A percentile compares a stretch with the other conserved stretches of the same genome.
Evolutionary conservation across 2,329 filamentous ascomycete species (phyloP).

Genomic region (Fusarium secorum): DNA sequence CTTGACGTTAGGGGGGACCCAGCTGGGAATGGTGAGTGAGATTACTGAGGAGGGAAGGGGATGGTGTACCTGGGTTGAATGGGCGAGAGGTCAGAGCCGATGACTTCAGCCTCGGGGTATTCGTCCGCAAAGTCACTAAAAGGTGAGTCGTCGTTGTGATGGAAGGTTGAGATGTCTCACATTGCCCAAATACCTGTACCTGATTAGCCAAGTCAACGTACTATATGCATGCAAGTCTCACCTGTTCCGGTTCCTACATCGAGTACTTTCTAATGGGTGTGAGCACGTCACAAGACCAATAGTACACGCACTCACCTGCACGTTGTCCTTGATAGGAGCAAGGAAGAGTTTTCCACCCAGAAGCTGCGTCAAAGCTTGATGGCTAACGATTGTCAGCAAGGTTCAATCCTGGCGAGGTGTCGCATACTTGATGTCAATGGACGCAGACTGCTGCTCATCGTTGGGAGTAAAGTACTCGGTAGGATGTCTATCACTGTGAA

Average conservation of each 20-base stretch:
- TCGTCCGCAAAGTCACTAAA: constrained; percentile 33
- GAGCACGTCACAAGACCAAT: neutral
- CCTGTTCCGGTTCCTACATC: constrained; percentile 38
- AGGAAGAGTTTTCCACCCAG: constrained; percentile 30
- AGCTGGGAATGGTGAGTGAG: neutral
- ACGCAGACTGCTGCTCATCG: constrained; percentile 37
- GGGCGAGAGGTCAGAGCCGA: constrained; percentile 33
- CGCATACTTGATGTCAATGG: constrained; percentile 37
- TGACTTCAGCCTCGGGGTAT: constrained; percentile 30
- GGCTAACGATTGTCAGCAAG: constrained; percentile 2
- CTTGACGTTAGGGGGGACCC: constrained; percentile 34
- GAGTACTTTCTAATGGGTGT: constrained; percentile 25
- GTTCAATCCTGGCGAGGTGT: rapidly evolving
- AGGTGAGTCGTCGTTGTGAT: neutral
- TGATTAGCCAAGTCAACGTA: neutral
- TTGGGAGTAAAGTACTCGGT: constrained; percentile 39
- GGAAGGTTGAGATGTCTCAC: neutral
- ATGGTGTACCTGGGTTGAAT: constrained; percentile 19
- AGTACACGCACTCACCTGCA: constrained; percentile 15
- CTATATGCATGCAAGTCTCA: neutral
- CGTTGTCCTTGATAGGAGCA: constrained; percentile 25
- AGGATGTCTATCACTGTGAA: constrained; percentile 35
- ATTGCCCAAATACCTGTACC: constrained; percentile 37
- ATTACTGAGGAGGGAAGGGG: rapidly evolving
- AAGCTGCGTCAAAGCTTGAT: constrained; percentile 34